A percentile compares a stretch with the other conserved stretches of the same genome.
These are phyloP conservation scores for Cercophora samala DNA, from an alignment of 495 filamentous ascomycete species.

Conservation along the genomic window DNA sequence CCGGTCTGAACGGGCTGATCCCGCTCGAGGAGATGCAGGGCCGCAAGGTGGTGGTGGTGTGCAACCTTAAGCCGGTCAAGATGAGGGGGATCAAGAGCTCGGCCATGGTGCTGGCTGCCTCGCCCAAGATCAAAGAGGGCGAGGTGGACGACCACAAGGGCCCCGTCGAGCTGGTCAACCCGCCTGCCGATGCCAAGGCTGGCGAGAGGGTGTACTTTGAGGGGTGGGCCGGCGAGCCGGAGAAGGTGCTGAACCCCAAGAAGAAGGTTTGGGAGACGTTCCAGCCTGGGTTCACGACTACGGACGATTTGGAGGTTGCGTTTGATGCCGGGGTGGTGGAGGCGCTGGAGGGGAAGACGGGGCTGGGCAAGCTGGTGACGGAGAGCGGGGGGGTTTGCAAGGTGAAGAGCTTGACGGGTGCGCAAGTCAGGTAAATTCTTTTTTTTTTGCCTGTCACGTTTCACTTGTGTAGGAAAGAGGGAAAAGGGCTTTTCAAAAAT, in stretches of 20 bases:
- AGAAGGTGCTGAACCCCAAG: constrained; percentile 93
- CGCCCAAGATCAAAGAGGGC: constrained; percentile 71
- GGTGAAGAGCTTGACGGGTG: constrained; percentile 69
- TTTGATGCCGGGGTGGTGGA: constrained; percentile 47
- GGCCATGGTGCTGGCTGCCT: constrained; percentile 96
- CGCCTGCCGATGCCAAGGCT: constrained; percentile 71
- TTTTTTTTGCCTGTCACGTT: not conserved
- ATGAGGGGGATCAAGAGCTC: constrained; percentile 96
- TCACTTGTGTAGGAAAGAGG: not conserved
- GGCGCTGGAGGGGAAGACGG: constrained; percentile 55
- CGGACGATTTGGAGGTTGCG: constrained; percentile 70
- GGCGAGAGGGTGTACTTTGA: constrained; percentile 91
- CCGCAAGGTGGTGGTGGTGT: constrained; percentile 89
- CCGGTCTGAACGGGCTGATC: constrained; percentile 86
- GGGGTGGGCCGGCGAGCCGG: constrained; percentile 88
- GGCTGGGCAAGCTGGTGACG: constrained; percentile 66
- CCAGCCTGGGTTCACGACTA: constrained; percentile 92
- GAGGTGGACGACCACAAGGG: constrained; percentile 81
- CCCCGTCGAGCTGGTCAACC: constrained; percentile 87
- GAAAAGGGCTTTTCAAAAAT: not conserved
- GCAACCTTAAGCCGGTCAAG: constrained; percentile 97
- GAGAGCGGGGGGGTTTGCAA: constrained; percentile 69
- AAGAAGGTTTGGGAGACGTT: constrained; percentile 98
- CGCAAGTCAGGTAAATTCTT: constrained; percentile 58
- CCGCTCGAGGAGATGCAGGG: constrained; percentile 94